These are phyloP conservation scores for Pterulicium gracile DNA, from an alignment of 1,284 basidiomycete species.

Conservation along the genomic window DNA sequence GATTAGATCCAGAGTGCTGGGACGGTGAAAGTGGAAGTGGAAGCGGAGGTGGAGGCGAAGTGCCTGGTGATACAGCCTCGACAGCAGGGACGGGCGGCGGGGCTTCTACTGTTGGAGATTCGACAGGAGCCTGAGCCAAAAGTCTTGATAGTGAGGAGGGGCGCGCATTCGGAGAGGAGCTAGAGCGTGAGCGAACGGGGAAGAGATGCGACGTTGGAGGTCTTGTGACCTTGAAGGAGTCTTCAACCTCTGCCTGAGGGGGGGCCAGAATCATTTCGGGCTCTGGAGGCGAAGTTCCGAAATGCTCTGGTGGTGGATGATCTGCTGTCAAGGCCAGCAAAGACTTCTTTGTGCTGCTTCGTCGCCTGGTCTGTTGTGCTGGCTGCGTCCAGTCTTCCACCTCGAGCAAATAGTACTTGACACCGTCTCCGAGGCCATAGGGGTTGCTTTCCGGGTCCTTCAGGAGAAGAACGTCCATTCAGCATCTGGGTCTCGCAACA, in stretches of 20 bases:
- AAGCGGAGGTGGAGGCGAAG: conserved; percentile 20
- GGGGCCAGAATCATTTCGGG: conserved; percentile 25
- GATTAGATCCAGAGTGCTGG: conserved; percentile 18
- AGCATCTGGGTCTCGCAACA: conserved; percentile 1
- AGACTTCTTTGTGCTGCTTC: conserved; percentile 37
- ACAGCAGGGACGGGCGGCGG: conserved; percentile 9
- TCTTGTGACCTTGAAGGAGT: conserved; percentile 48
- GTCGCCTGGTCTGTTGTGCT: conserved; percentile 45
- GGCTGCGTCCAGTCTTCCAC: conserved; percentile 89
- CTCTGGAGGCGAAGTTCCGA: conserved; percentile 1
- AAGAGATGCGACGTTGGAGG: conserved; percentile 55
- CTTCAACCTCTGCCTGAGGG: conserved; percentile 57
- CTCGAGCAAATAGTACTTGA: conserved; percentile 89
- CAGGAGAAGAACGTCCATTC: conserved; percentile 3
- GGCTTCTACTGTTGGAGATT: conserved; percentile 15
- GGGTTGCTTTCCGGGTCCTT: conserved; percentile 67
- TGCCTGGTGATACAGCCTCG: conserved; percentile 20
- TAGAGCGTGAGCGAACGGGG: conserved; percentile 49
- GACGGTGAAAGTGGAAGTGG: conserved; percentile 25
- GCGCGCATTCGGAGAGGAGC: conserved; percentile 53
- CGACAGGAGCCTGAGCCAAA: conserved; percentile 55
- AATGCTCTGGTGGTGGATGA: conserved; percentile 5
- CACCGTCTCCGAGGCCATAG: conserved; percentile 78
- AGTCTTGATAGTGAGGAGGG: conserved; percentile 68
- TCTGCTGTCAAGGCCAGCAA: conserved; percentile 9